Evolutionary conservation across 306 rosid species (phyloP).

Genomic region (Fragaria iinumae): DNA sequence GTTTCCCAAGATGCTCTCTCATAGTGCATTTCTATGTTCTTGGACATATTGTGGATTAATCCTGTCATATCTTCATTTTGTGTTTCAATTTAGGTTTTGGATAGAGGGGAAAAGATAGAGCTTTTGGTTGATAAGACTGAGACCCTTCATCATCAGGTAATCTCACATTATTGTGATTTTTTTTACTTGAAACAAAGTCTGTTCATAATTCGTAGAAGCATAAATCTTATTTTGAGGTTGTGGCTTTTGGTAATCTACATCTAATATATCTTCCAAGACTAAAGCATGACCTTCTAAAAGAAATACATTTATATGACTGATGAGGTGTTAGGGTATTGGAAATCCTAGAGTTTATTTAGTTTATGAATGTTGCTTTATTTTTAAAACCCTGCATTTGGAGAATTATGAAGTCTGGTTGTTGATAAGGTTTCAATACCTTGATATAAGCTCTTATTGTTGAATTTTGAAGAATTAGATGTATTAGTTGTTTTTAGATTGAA

Average conservation of each 20-base stretch:
- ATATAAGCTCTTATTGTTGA: too few relatives aligned
- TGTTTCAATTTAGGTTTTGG: constrained; percentile 68
- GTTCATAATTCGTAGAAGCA: not conserved
- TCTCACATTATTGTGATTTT: not conserved
- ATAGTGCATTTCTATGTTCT: not conserved
- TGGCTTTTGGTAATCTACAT: not conserved
- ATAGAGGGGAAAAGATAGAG: constrained; percentile 95
- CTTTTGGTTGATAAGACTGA: constrained; percentile 98
- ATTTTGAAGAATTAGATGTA: too few relatives aligned
- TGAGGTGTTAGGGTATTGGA: too few relatives aligned
- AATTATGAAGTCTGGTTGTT: too few relatives aligned
- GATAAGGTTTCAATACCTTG: too few relatives aligned
- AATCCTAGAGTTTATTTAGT: too few relatives aligned
- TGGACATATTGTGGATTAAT: constrained; percentile 12
- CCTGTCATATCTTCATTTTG: constrained; percentile 6
- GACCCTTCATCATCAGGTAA: constrained; percentile 90
- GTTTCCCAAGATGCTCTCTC: constrained; percentile 7
- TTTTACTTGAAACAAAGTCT: not conserved
- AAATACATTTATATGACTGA: not conserved
- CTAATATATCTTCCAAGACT: not conserved
- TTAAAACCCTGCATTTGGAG: too few relatives aligned
- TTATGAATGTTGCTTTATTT: too few relatives aligned
- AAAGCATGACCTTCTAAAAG: too few relatives aligned
- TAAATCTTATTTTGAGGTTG: not conserved
- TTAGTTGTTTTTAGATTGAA: too few relatives aligned